A percentile compares a stretch with the other conserved stretches of the same genome.
These are phyloP conservation scores for Sechiopsis laciniata DNA, from an alignment of 306 rosid species.

Conservation along the genomic window DNA sequence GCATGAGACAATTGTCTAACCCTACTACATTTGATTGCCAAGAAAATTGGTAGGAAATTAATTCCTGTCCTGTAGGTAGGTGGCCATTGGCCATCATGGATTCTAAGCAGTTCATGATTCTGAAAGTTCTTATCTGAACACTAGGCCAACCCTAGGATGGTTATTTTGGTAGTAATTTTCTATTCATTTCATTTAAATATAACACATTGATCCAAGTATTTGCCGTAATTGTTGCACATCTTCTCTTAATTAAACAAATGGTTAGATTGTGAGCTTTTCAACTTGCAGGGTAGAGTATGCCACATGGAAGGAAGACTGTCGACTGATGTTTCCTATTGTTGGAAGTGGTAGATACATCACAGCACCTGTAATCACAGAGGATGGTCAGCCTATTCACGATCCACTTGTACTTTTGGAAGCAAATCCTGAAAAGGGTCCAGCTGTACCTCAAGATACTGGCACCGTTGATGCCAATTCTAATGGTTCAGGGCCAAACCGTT, in stretches of 20 bases:
- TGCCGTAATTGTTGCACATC: neutral
- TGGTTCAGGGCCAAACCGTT: constrained; percentile 27
- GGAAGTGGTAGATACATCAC: constrained; percentile 94
- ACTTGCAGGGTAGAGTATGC: constrained; percentile 67
- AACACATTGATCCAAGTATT: neutral
- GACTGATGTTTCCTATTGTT: constrained; percentile 73
- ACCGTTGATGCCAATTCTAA: constrained; percentile 9
- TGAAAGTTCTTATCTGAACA: no score
- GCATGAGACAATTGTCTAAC: no score
- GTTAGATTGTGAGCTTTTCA: neutral
- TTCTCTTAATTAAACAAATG: neutral
- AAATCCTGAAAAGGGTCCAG: constrained; percentile 38
- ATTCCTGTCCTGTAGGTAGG: no score
- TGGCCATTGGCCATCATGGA: no score
- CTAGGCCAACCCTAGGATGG: no score
- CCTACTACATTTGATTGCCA: no score
- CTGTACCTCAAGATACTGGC: constrained; percentile 35
- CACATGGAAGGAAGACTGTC: constrained; percentile 77
- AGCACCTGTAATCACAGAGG: constrained; percentile 72
- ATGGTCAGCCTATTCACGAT: constrained; percentile 79
- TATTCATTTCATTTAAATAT: neutral
- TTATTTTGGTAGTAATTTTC: no score
- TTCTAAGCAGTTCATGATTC: no score
- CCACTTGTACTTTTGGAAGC: constrained; percentile 66
- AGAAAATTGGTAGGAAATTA: no score